These are phyloP conservation scores for Pseudopyrenochaeta lycopersici DNA, from an alignment of 2,329 filamentous ascomycete species.

Conservation along the genomic window DNA sequence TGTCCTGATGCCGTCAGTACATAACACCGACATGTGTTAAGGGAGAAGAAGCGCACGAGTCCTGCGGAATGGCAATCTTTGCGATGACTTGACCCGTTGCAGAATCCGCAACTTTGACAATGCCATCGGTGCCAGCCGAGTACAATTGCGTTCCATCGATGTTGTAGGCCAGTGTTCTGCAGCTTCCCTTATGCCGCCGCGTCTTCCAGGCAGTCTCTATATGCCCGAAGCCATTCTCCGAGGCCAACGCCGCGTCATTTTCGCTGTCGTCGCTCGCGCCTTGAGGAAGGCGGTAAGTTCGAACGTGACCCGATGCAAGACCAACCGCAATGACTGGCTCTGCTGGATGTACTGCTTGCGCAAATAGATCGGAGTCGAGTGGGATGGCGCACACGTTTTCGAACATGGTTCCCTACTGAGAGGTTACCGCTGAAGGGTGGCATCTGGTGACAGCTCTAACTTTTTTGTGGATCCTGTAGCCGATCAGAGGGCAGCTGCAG, in stretches of 20 bases:
- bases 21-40: not conserved
- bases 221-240: conserved; percentile 72
- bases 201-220: conserved; percentile 90
- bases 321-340: conserved; percentile 88
- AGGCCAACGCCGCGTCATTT: conserved; percentile 61
- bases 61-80: conserved; percentile 79
- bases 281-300: conserved; percentile 79
- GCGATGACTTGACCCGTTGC: conserved; percentile 74
- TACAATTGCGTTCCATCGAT: conserved; percentile 76
- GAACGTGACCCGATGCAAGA: conserved; percentile 83
- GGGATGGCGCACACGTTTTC: conserved; percentile 92
- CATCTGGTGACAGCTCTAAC: conserved; percentile 22
- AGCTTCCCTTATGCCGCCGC: conserved; percentile 91
- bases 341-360: conserved; percentile 84
- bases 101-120: conserved; percentile 68
- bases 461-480: conserved; percentile 34
- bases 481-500: conserved; percentile 19
- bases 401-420: conserved; percentile 67
- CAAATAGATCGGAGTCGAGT: conserved; percentile 84
- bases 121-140: conserved; percentile 68
- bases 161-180: conserved; percentile 80
- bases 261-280: conserved; percentile 58
- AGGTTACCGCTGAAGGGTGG: conserved; percentile 2
- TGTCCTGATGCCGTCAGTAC: conserved; percentile 43
- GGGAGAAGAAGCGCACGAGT: conserved; percentile 40